Evolutionary conservation across 768 basidiomycete genomes (phyloP).

Genomic region (Boletales sp.): DNA sequence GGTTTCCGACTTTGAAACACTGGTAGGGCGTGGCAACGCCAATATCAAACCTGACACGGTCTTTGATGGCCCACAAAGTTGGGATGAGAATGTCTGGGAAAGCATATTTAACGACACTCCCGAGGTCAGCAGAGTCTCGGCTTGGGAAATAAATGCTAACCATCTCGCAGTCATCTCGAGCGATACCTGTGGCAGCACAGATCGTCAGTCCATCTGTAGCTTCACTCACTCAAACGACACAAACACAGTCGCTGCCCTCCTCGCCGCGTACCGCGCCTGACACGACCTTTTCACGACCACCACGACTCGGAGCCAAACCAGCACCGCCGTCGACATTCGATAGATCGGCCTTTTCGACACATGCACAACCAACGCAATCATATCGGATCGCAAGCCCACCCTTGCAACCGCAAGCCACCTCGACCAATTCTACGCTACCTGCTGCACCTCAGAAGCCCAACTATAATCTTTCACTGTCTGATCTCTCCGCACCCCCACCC

Average conservation of each 20-base stretch:
- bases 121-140: slow-evolving; percentile 18
- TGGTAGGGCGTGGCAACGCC: slow-evolving; percentile 62
- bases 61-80: slow-evolving; percentile 40
- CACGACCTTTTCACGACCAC: slow-evolving; percentile 29
- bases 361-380: slow-evolving; percentile 20
- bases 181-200: slow-evolving; percentile 13
- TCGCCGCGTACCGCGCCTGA: slow-evolving; percentile 35
- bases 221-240: slow-evolving; percentile 5
- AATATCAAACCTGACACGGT: slow-evolving; percentile 44
- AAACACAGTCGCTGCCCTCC: slow-evolving; percentile 37
- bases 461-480: slow-evolving; percentile 50
- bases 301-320: slow-evolving; percentile 39
- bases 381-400: slow-evolving; percentile 18
- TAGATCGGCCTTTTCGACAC: slow-evolving; percentile 23
- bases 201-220: slow-evolving; percentile 12
- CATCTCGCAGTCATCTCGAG: slow-evolving; percentile 11
- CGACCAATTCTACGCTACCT: slow-evolving; percentile 9
- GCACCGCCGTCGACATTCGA: slow-evolving; percentile 35
- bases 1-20: slow-evolving; percentile 79
- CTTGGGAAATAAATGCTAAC: slow-evolving; percentile 2
- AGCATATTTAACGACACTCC: slow-evolving; percentile 56
- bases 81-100: slow-evolving; percentile 88
- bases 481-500: slow-evolving; percentile 22
- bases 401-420: slow-evolving; percentile 16
- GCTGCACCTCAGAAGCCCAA: slow-evolving; percentile 44